Evolutionary conservation across 371 early-diverging fungal species (phyloP).

Genomic region (Mucor piriformis): DNA sequence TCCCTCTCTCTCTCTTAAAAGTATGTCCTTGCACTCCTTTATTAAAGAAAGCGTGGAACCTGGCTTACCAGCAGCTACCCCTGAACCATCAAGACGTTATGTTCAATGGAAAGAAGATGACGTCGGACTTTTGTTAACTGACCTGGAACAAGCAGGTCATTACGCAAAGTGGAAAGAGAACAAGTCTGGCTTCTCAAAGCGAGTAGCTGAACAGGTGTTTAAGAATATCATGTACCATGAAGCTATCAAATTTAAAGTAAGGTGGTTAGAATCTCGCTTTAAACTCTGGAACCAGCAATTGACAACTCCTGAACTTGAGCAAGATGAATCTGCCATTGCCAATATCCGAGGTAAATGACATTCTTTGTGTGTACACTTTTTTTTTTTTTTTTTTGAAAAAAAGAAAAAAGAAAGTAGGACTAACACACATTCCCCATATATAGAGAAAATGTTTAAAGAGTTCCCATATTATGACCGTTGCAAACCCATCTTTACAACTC

Average conservation of each 20-base stretch:
- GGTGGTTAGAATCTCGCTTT: constrained; percentile 40
- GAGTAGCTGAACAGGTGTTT: constrained; percentile 38
- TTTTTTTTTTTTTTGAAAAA: neutral
- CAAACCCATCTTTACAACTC: constrained; percentile 27
- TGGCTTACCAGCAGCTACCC: constrained; percentile 4
- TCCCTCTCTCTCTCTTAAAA: no score
- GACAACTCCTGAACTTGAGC: constrained; percentile 16
- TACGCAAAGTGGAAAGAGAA: constrained; percentile 41
- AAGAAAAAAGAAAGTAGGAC: neutral
- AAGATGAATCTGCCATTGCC: constrained; percentile 7
- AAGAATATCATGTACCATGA: constrained; percentile 38
- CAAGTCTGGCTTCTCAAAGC: constrained; percentile 39
- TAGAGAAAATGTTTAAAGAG: constrained; percentile 39
- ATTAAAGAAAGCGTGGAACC: neutral
- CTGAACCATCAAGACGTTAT: constrained; percentile 35
- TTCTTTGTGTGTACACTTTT: no score
- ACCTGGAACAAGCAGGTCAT: constrained; percentile 35
- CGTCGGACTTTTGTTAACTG: constrained; percentile 30
- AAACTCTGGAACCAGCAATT: constrained; percentile 26
- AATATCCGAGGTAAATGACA: constrained; percentile 19
- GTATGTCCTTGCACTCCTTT: constrained; percentile 8
- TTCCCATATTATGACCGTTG: constrained; percentile 41
- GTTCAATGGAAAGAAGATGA: constrained; percentile 41
- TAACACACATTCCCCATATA: neutral
- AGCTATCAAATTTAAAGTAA: constrained; percentile 46